Evolutionary conservation across 129 eudicot species (phyloP).

Genomic region (Flaveria robusta): DNA sequence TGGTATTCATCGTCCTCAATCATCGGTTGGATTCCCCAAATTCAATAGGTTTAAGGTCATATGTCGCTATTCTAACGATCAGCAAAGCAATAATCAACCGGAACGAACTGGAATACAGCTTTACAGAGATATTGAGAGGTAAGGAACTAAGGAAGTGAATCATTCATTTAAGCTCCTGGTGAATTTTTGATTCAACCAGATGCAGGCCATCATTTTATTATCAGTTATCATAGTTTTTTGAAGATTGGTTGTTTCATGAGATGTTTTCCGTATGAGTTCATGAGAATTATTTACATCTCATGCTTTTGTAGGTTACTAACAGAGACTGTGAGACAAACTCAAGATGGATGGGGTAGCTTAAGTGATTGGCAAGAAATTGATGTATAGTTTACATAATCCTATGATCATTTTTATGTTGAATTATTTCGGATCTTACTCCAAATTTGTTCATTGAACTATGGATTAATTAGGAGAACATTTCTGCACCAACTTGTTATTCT

Average conservation of each 20-base stretch:
- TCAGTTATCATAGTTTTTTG: background rate
- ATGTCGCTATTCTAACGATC: slow-evolving; percentile 42
- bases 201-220: background rate
- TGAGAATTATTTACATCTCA: background rate
- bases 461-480: background rate
- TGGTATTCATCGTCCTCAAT: slow-evolving; percentile 28
- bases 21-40: slow-evolving; percentile 14
- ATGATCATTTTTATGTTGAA: slow-evolving; percentile 16
- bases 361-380: slow-evolving; percentile 83
- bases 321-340: slow-evolving; percentile 67
- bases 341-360: slow-evolving; percentile 64
- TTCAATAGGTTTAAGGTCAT: slow-evolving; percentile 32
- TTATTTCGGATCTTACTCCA: slow-evolving; percentile 1
- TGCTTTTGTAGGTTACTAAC: slow-evolving; percentile 63
- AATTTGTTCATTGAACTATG: slow-evolving; percentile 15
- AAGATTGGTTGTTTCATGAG: background rate
- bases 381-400: slow-evolving; percentile 42
- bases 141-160: slow-evolving; percentile 32
- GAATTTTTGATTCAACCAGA: background rate
- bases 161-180: background rate
- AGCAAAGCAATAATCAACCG: slow-evolving; percentile 28
- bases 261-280: slow-evolving; percentile 3
- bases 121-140: slow-evolving; percentile 87
- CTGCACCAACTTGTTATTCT: background rate
- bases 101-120: slow-evolving; percentile 64